Evolutionary conservation across 148 eudicot species (phyloP).

Genomic region (Dianthus caryophyllus): DNA sequence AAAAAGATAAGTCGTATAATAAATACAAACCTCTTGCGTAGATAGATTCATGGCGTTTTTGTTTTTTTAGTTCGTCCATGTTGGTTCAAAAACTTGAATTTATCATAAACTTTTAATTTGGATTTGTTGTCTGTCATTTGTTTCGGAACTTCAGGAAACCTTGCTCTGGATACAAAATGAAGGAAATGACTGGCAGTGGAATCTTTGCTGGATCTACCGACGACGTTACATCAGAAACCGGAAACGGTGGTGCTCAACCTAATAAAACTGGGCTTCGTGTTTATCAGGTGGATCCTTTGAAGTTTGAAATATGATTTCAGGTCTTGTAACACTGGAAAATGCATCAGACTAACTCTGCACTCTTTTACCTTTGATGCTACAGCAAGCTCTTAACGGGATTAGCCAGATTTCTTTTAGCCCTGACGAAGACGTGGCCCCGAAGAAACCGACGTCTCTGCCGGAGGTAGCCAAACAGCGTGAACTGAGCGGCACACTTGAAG

Average conservation of each 20-base stretch:
- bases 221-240: slow-evolving; percentile 46
- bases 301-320: background rate
- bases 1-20: background rate
- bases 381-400: slow-evolving; percentile 78
- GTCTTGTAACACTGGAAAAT: background rate
- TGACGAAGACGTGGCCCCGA: slow-evolving; percentile 66
- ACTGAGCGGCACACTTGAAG: slow-evolving; percentile 66
- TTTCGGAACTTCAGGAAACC: slow-evolving; percentile 56
- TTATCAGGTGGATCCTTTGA: slow-evolving; percentile 54
- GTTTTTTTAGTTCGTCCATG: background rate
- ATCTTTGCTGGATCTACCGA: slow-evolving; percentile 58
- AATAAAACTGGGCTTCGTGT: slow-evolving; percentile 61
- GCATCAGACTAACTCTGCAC: background rate
- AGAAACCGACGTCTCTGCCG: slow-evolving; percentile 70
- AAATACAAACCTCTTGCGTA: too few species aligned
- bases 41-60: background rate
- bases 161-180: slow-evolving; percentile 82
- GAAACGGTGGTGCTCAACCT: slow-evolving; percentile 26
- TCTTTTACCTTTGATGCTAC: slow-evolving; percentile 10
- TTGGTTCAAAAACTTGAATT: background rate
- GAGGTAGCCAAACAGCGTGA: slow-evolving; percentile 98
- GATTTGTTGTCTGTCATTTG: background rate
- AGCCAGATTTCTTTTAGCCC: slow-evolving; percentile 86
- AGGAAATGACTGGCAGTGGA: slow-evolving; percentile 87
- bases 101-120: background rate